These are phyloP conservation scores for Arachis stenosperma DNA, from an alignment of 306 rosid species.

Conservation along the genomic window DNA sequence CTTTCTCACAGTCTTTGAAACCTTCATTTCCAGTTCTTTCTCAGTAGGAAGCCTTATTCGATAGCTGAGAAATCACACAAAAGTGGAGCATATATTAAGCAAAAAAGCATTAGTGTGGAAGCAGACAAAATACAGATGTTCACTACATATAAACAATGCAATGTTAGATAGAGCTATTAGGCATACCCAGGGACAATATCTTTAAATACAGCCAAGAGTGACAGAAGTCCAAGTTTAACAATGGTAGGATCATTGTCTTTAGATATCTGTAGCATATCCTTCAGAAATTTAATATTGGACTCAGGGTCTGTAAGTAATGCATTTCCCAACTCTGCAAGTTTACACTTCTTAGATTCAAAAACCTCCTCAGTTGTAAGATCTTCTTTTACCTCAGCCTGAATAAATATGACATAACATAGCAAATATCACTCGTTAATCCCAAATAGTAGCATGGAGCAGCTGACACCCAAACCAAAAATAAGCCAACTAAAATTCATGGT, in stretches of 20 bases:
- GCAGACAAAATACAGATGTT: constrained; percentile 6
- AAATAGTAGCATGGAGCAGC: background rate
- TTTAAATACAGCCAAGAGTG: constrained; percentile 88
- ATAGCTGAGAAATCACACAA: constrained; percentile 60
- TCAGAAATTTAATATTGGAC: constrained; percentile 78
- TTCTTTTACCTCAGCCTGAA: constrained; percentile 86
- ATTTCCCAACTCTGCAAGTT: constrained; percentile 93
- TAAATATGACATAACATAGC: constrained; percentile 14
- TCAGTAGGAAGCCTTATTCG: constrained; percentile 95
- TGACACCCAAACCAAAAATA: background rate
- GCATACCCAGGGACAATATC: constrained; percentile 91
- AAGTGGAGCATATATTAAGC: constrained; percentile 20
- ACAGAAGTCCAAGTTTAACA: constrained; percentile 86
- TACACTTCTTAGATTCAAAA: constrained; percentile 79
- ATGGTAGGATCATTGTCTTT: constrained; percentile 67
- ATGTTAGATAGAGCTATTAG: constrained; percentile 28
- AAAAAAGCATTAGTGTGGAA: constrained; percentile 21
- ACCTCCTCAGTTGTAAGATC: constrained; percentile 84
- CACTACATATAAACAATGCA: constrained; percentile 29
- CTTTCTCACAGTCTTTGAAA: constrained; percentile 85
- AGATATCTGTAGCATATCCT: constrained; percentile 76
- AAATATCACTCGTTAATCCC: background rate
- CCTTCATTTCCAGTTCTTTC: constrained; percentile 94
- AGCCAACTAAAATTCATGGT: background rate
- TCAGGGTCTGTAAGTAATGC: constrained; percentile 82